A percentile compares a stretch with the other conserved stretches of the same genome.
These are phyloP conservation scores for Penicillium parvum DNA, from an alignment of 495 filamentous ascomycete species.

Conservation along the genomic window DNA sequence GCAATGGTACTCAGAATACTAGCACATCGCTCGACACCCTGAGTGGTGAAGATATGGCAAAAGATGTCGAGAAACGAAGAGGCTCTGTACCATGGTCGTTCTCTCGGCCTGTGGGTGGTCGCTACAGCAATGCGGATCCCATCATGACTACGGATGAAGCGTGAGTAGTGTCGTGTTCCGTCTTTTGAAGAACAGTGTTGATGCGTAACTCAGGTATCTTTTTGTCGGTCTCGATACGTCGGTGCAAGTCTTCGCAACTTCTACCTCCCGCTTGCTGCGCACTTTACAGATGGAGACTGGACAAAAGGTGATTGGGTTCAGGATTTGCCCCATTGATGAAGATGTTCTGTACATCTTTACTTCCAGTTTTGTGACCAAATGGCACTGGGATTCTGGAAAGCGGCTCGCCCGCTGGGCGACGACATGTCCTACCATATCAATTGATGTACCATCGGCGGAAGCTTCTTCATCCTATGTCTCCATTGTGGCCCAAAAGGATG, in stretches of 20 bases:
- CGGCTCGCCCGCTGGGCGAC: constrained; percentile 46
- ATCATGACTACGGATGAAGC: constrained; percentile 76
- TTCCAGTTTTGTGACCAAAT: constrained; percentile 60
- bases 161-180: constrained; percentile 43
- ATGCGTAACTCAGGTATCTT: constrained; percentile 50
- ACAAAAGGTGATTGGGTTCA: constrained; percentile 47
- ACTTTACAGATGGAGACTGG: constrained; percentile 40
- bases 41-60: constrained; percentile 1
- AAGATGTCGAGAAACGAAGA: constrained; percentile 10
- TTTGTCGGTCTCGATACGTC: constrained; percentile 59
- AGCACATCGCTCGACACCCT: background rate
- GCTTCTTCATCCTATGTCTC: constrained; percentile 10
- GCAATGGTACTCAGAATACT: constrained; percentile 2
- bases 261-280: constrained; percentile 72
- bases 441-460: constrained; percentile 16
- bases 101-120: constrained; percentile 30
- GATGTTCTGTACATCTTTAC: constrained; percentile 68
- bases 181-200: background rate
- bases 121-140: constrained; percentile 60
- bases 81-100: constrained; percentile 29
- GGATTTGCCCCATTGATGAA: constrained; percentile 52
- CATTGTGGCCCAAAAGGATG: constrained; percentile 24
- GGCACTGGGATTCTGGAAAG: constrained; percentile 69
- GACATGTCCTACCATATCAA: constrained; percentile 17
- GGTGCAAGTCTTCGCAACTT: constrained; percentile 75